Percentiles rank a stretch among this genome's conserved stretches.
Evolutionary conservation across 768 basidiomycete species (phyloP).

Genomic region (Lactifluus subvellereus): DNA sequence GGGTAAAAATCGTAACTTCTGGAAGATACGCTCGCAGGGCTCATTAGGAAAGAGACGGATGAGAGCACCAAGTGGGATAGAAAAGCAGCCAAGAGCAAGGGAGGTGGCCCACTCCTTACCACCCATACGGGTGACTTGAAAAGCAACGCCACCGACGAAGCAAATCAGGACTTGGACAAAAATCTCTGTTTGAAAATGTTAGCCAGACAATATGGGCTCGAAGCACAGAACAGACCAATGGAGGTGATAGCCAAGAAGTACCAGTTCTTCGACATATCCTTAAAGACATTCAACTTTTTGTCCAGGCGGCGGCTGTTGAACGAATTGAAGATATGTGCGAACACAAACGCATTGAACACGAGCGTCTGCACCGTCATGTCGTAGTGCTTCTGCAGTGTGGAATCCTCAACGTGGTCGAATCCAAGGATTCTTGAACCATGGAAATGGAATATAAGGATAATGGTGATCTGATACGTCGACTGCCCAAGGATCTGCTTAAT

Average conservation of each 20-base stretch:
- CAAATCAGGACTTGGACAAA: slow-evolving; percentile 83
- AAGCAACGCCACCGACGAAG: slow-evolving; percentile 86
- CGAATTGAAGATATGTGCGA: slow-evolving; percentile 95
- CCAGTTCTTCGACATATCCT: slow-evolving; percentile 65
- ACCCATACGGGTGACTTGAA: slow-evolving; percentile 73
- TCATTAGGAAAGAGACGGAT: slow-evolving; percentile 71
- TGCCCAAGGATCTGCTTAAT: slow-evolving; percentile 94
- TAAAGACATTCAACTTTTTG: slow-evolving; percentile 81
- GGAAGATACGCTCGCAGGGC: slow-evolving; percentile 64
- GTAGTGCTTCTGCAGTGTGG: slow-evolving; percentile 32
- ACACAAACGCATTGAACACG: slow-evolving; percentile 98
- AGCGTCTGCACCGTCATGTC: slow-evolving; percentile 65
- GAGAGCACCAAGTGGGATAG: slow-evolving; percentile 81
- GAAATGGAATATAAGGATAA: slow-evolving; percentile 90
- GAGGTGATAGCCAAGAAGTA: slow-evolving; percentile 82
- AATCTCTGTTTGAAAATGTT: slow-evolving; percentile 52
- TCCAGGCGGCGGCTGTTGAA: slow-evolving; percentile 88
- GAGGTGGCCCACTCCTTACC: slow-evolving; percentile 94
- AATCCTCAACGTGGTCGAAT: slow-evolving; percentile 35
- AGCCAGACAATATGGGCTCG: not conserved
- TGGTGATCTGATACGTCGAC: slow-evolving; percentile 74
- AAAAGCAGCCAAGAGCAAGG: slow-evolving; percentile 76
- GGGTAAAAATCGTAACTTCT: slow-evolving; percentile 52
- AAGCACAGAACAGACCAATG: slow-evolving; percentile 49
- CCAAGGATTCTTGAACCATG: slow-evolving; percentile 67